Conservation (phyloP, 208 protist species). For the Perkinsela sp. region DNA sequence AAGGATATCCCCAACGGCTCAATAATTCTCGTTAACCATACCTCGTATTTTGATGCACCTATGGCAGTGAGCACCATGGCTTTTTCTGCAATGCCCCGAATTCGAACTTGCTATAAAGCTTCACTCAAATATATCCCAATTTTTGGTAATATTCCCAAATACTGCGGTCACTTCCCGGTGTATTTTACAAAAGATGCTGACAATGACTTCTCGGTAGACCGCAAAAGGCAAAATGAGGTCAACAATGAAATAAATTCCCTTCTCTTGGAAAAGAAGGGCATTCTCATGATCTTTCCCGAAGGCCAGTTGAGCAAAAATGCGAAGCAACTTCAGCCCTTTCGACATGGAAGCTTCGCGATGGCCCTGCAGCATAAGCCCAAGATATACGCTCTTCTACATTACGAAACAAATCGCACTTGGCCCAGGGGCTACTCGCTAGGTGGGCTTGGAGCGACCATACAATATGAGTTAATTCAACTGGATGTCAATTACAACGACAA, state of each 20-base stretch:
- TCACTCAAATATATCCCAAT: constrained; percentile 26
- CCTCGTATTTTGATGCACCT: constrained; percentile 50
- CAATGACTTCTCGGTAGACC: constrained; percentile 27
- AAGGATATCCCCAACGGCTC: constrained; percentile 9
- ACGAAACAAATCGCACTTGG: constrained; percentile 48
- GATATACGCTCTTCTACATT: constrained; percentile 36
- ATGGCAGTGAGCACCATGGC: constrained; percentile 23
- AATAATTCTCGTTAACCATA: constrained; percentile 36
- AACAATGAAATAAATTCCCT: constrained; percentile 18
- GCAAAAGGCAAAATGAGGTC: constrained; percentile 39
- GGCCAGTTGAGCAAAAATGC: constrained; percentile 40
- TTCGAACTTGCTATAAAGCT: constrained; percentile 34
- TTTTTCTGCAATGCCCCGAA: constrained; percentile 13
- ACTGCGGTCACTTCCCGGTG: constrained; percentile 39
- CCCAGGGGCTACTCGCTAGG: constrained; percentile 16
- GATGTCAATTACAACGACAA: background rate
- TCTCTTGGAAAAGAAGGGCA: constrained; percentile 15
- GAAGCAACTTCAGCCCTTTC: constrained; percentile 32
- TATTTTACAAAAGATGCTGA: constrained; percentile 27
- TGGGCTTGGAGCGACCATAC: constrained; percentile 36
- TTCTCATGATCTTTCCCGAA: constrained; percentile 47
- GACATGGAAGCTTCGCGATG: constrained; percentile 35
- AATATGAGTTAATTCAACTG: constrained; percentile 3
- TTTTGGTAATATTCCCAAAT: constrained; percentile 24
- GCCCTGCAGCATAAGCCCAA: constrained; percentile 20